Evolutionary conservation across 495 filamentous ascomycete species (phyloP).

Genomic region (Tetracladium marchalianum): DNA sequence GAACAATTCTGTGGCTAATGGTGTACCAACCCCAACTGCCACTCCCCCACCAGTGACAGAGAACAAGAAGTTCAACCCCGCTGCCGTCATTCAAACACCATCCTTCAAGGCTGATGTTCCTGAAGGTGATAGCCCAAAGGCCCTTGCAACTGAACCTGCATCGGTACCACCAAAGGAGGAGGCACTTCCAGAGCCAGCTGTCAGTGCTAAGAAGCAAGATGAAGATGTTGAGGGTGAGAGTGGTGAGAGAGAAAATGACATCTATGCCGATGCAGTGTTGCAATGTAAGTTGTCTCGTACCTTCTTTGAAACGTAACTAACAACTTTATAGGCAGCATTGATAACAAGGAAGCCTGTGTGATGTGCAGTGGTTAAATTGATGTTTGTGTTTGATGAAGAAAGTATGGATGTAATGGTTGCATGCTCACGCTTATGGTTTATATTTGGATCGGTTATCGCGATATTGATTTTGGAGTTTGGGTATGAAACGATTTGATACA

Average conservation of each 20-base stretch:
- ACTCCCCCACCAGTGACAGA: constrained; percentile 43
- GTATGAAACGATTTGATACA: not conserved
- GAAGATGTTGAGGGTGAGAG: constrained; percentile 58
- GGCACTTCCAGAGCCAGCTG: constrained; percentile 42
- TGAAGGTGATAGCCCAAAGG: constrained; percentile 67
- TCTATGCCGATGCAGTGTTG: constrained; percentile 85
- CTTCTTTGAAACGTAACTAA: constrained; percentile 4
- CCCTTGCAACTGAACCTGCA: constrained; percentile 59
- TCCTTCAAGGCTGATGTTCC: constrained; percentile 57
- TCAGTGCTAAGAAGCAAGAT: constrained; percentile 45
- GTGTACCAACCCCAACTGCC: constrained; percentile 50
- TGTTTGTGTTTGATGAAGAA: constrained; percentile 6
- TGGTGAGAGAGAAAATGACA: constrained; percentile 69
- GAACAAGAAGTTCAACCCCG: constrained; percentile 22
- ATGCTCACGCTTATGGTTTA: constrained; percentile 14
- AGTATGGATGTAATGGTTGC: constrained; percentile 9
- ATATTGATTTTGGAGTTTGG: not conserved
- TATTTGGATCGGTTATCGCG: not conserved
- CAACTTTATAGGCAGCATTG: constrained; percentile 56
- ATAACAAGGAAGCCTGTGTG: constrained; percentile 79
- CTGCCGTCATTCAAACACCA: constrained; percentile 30
- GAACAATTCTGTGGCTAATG: constrained; percentile 32
- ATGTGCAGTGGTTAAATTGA: constrained; percentile 68
- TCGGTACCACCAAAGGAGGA: constrained; percentile 43
- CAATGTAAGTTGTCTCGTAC: constrained; percentile 53